phyloP scores from a whole-genome alignment of 257 asterid species.

The Solanum bulbocastanum region DNA sequence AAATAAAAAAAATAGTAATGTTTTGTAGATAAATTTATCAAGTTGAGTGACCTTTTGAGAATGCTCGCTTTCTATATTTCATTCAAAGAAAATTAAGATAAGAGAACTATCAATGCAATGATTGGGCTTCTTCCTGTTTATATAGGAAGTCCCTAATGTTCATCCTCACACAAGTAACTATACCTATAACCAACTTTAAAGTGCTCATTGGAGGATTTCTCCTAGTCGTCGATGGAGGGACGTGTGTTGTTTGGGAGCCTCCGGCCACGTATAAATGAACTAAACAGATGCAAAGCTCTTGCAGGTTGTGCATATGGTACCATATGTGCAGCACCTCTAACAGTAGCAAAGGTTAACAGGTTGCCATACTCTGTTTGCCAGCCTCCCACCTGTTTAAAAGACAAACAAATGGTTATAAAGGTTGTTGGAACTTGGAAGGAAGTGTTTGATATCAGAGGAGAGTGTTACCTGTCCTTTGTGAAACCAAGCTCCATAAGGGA shows the following conservation, averaged over 20 bases:
- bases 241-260: constrained; percentile 69
- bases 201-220: not conserved
- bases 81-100: not conserved
- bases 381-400: constrained; percentile 64
- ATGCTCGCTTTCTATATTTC: not conserved
- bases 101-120: not conserved
- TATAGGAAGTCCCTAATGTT: not conserved
- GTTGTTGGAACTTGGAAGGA: not conserved
- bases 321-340: constrained; percentile 98
- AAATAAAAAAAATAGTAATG: too few species aligned
- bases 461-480: constrained; percentile 68
- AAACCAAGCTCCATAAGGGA: constrained; percentile 93
- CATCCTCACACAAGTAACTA: not conserved
- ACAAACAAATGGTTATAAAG: not conserved
- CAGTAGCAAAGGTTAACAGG: constrained; percentile 75
- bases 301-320: constrained; percentile 93
- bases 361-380: constrained; percentile 91
- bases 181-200: not conserved
- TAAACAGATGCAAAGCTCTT: constrained; percentile 84
- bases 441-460: not conserved
- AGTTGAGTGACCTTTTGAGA: not conserved
- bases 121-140: not conserved
- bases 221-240: constrained; percentile 26
- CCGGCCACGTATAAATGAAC: constrained; percentile 50
- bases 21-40: not conserved